Evolutionary conservation across 2,329 filamentous ascomycete species (phyloP), one percentile per base, ranked within the genome.

Genomic region (Spiromastix sp.): DNA sequence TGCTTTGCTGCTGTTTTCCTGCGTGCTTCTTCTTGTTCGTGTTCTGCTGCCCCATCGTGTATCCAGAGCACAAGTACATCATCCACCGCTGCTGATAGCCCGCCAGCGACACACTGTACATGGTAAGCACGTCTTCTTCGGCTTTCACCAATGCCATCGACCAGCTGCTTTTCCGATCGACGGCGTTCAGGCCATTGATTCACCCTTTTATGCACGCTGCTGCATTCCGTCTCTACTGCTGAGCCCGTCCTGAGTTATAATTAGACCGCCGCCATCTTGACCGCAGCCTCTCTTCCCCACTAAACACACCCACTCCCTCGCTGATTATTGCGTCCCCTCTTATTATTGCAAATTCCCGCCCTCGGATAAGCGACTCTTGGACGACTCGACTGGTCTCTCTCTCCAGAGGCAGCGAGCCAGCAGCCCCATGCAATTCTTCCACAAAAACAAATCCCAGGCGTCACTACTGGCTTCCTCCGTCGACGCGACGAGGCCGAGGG

Each of bases 391-490:
- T n/a, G n/a, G n/a, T n/a, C n/a, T n/a, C n/a, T n/a, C n/a, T n/a
- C n/a, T n/a, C n/a, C n/a, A n/a, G n/a, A n/a, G n/a, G n/a, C n/a
- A n/a, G n/a, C n/a, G n/a, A 15, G 20, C 32, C 22, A 34, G 21
- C 12, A 16, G 25, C 34, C 42, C 38, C 43, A 46, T 46, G 43
- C 39, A 33, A 38, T 40, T 44, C 39, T 42, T 40, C 36, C 38
- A 42, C 18, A 46, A 46, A 33, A 46, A 46, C 42, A 46, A 44
- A 40, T 44, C 43, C 30, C 43, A 46, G 42, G 36, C 42, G 34
- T 42, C 42, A 37, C 36, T 46, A 26, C 27, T 40, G 32, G 38
- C 36, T 31, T 20, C 31, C 27, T 30, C 34, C 21, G 25, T 24
- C 18, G 24, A 36, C 34, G n/a, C n/a, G 7, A 24, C 21, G 21